A percentile compares a stretch with the other conserved stretches of the same genome.
Conservation (phyloP, 2,329 filamentous ascomycete species). For the Paecilomyces variotii region DNA sequence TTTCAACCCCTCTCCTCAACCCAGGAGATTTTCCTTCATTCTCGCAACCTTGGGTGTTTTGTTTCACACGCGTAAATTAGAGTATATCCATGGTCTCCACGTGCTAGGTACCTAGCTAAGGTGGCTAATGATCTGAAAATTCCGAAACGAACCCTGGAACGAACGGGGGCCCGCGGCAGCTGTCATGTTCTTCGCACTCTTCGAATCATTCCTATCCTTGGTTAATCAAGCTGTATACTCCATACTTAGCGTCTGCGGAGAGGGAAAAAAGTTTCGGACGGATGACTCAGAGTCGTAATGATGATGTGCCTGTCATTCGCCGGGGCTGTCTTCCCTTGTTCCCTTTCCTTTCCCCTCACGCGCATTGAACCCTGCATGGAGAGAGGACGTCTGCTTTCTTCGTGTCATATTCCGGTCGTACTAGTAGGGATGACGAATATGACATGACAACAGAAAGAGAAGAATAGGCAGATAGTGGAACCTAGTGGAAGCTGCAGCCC, state of each 20-base stretch:
- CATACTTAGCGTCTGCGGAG: background rate
- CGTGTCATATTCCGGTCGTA: background rate
- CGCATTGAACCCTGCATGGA: background rate
- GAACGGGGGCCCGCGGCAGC: background rate
- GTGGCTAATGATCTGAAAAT: background rate
- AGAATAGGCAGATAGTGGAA: background rate
- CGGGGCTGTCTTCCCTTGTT: background rate
- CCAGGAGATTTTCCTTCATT: too few relatives aligned
- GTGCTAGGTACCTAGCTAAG: background rate
- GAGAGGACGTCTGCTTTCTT: background rate
- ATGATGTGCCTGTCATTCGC: background rate
- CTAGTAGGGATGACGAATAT: background rate
- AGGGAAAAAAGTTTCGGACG: background rate
- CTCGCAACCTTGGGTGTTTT: background rate
- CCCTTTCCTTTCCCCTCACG: background rate
- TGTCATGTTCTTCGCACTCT: background rate
- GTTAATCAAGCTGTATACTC: background rate
- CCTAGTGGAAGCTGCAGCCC: background rate
- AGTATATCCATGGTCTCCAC: background rate
- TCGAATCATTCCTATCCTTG: background rate
- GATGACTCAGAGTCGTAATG: background rate
- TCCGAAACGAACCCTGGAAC: background rate
- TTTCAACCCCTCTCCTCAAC: background rate
- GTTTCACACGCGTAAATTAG: background rate
- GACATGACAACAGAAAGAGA: background rate